A percentile compares a stretch with the other conserved stretches of the same genome.
phyloP scores from a whole-genome alignment of 306 rosid species.

The Prunus campanulata region DNA sequence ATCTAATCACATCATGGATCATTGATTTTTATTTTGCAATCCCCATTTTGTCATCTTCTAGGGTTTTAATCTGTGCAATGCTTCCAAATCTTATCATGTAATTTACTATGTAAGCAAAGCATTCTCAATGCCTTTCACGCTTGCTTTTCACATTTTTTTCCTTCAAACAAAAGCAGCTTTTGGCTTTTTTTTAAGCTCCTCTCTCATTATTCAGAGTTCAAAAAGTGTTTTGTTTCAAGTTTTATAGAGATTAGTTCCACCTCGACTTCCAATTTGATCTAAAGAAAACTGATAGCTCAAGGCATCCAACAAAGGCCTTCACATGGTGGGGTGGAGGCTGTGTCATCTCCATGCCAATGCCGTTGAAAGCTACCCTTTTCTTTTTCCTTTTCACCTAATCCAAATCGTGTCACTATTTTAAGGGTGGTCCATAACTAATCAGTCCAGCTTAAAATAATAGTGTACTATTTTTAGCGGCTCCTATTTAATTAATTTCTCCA shows the following conservation, averaged over 20 bases:
- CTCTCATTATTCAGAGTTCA: constrained; percentile 1
- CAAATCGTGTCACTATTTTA: constrained; percentile 30
- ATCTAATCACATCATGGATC: constrained; percentile 31
- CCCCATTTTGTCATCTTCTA: constrained; percentile 27
- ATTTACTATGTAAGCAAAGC: background rate
- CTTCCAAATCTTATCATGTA: constrained; percentile 6
- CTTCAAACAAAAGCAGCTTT: constrained; percentile 27
- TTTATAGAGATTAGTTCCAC: constrained; percentile 13
- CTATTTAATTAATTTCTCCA: constrained; percentile 12
- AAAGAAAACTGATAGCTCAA: constrained; percentile 38
- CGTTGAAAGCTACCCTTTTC: constrained; percentile 35
- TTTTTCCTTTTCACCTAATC: constrained; percentile 38
- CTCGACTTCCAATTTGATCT: constrained; percentile 22
- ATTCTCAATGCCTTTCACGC: constrained; percentile 26
- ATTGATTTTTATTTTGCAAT: constrained; percentile 17
- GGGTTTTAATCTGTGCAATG: constrained; percentile 9
- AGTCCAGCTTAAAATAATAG: constrained; percentile 6
- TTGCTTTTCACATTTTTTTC: constrained; percentile 19
- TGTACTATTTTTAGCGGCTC: constrained; percentile 9
- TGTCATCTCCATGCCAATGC: constrained; percentile 35
- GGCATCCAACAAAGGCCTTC: constrained; percentile 51
- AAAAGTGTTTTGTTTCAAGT: background rate
- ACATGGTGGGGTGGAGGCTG: constrained; percentile 55
- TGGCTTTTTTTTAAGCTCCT: constrained; percentile 37
- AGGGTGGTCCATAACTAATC: constrained; percentile 22